These are phyloP conservation scores for Tephrocybe sp. DNA, from an alignment of 768 basidiomycete species.

Conservation along the genomic window DNA sequence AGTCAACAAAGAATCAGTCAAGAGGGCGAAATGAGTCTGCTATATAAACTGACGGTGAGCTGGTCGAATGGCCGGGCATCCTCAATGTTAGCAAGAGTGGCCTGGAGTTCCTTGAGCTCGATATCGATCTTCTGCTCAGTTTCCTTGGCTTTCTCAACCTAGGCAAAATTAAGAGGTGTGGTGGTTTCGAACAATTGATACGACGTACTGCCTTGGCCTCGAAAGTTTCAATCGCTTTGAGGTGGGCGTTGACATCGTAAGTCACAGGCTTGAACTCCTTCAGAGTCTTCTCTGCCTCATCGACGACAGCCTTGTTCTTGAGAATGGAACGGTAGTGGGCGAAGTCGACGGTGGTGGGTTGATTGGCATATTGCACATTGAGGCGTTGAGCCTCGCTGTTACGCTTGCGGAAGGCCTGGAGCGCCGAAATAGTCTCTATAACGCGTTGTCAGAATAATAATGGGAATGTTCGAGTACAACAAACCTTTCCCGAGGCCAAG, in stretches of 20 bases:
- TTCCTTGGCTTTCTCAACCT: conserved; percentile 88
- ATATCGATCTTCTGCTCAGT: conserved; percentile 87
- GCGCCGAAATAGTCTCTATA: conserved; percentile 82
- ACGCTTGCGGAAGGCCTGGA: conserved; percentile 96
- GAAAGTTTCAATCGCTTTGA: conserved; percentile 96
- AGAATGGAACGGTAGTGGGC: conserved; percentile 87
- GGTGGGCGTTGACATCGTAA: conserved; percentile 84
- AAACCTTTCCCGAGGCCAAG: conserved; percentile 86
- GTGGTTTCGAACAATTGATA: conserved; percentile 1
- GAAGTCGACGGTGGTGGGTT: conserved; percentile 85
- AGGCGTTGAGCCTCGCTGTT: conserved; percentile 84
- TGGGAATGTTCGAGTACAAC: conserved; percentile 18
- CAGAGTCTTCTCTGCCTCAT: conserved; percentile 88
- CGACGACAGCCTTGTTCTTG: conserved; percentile 90
- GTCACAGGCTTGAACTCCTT: conserved; percentile 91
- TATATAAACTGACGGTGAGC: conserved; percentile 62
- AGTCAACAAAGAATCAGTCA: conserved; percentile 1
- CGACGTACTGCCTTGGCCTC: conserved; percentile 84
- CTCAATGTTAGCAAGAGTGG: conserved; percentile 95
- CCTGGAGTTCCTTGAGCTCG: conserved; percentile 88
- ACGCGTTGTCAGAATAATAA: conserved; percentile 1
- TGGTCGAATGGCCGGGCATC: conserved; percentile 97
- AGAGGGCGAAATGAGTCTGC: background rate
- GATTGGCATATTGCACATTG: conserved; percentile 55
- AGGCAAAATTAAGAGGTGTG: conserved; percentile 3